Conservation (phyloP, 1,139 yeast genomes). For the Blastobotrys serpentis region DNA sequence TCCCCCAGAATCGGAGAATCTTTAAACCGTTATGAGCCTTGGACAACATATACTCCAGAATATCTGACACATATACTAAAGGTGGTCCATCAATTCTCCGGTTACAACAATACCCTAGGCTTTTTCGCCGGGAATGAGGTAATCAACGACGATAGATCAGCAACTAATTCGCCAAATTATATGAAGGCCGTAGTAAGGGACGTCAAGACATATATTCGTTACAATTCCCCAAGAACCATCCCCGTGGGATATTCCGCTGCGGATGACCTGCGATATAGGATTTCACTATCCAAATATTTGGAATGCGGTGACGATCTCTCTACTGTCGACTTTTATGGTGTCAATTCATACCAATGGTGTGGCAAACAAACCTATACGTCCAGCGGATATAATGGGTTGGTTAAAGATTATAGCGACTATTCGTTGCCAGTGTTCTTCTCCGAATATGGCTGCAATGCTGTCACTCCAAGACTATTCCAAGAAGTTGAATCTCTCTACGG, state of each 20-base stretch:
- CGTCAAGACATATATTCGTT: constrained; percentile 67
- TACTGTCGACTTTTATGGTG: constrained; percentile 88
- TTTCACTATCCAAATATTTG: constrained; percentile 73
- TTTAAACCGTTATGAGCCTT: constrained; percentile 83
- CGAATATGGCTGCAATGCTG: constrained; percentile 91
- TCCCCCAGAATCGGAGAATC: constrained; percentile 79
- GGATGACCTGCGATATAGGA: constrained; percentile 76
- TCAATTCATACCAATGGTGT: constrained; percentile 96
- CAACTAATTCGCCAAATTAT: constrained; percentile 50
- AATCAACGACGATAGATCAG: constrained; percentile 70
- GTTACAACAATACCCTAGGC: constrained; percentile 84
- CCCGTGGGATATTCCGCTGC: constrained; percentile 99
- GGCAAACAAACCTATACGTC: constrained; percentile 60
- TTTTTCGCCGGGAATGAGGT: constrained; percentile 96
- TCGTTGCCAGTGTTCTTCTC: constrained; percentile 82
- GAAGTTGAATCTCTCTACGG: constrained; percentile 57
- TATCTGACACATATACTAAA: constrained; percentile 77
- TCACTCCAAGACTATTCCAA: constrained; percentile 73
- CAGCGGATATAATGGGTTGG: constrained; percentile 69
- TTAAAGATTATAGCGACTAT: constrained; percentile 57
- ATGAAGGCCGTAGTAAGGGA: constrained; percentile 84
- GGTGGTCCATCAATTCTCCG: constrained; percentile 77
- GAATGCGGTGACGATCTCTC: constrained; percentile 68
- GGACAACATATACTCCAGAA: constrained; percentile 68
- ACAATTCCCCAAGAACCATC: constrained; percentile 61